Base-by-base conservation (phyloP, 768 basidiomycete genomes). In the Roridomyces roridus region DNA sequence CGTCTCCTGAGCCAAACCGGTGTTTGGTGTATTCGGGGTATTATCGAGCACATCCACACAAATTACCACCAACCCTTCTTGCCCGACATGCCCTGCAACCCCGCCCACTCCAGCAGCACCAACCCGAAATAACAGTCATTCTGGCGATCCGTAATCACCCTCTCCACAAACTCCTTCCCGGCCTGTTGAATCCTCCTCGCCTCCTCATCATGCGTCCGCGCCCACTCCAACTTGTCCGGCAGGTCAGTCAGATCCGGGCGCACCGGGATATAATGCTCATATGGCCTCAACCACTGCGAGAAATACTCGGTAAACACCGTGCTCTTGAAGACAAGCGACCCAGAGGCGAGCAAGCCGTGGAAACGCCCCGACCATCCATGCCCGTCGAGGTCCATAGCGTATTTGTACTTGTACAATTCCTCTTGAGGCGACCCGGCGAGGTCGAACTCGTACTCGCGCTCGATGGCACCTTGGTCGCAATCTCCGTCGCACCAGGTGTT, bases 101-200 rank as follows among this genome's bases (percentile, higher is more conserved):
- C 15, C 50, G 50, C 48, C 48, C 48, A 50, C 20, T 52, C 51
- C 2, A 52, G 42, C 41, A 52, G 20, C 43, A 52, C 20, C 17
- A 28, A 15, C 1, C 28, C 18, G 15, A 52, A 43, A 34, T 51
- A 51, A n/a, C 50, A 51, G n/a, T 51, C 50, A 18, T 51, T 51
- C 31, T 52, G 51, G 15, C 31, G 17, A 23, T 53, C 35, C 24
- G 51, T 53, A 2, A 53, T 45, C 15, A 53, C 51, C 1, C 44
- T 31, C 3, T 25, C 25, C 24, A 42, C 51, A 23, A 53, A 45
- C 42, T 23, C 35, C 44, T 46, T 37, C 34, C 51, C 51, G 1
- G 21, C 34, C 9, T 29, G 28, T 20, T 52, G 51, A 12, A 52
- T 52, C 29, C 8, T 17, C 11, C 21, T 18, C 29, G 51, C 51